A percentile compares a stretch with the other conserved stretches of the same genome.
These are phyloP conservation scores for Tolypocladium tropicale DNA, from an alignment of 2,329 filamentous ascomycete genomes.

Conservation along the genomic window DNA sequence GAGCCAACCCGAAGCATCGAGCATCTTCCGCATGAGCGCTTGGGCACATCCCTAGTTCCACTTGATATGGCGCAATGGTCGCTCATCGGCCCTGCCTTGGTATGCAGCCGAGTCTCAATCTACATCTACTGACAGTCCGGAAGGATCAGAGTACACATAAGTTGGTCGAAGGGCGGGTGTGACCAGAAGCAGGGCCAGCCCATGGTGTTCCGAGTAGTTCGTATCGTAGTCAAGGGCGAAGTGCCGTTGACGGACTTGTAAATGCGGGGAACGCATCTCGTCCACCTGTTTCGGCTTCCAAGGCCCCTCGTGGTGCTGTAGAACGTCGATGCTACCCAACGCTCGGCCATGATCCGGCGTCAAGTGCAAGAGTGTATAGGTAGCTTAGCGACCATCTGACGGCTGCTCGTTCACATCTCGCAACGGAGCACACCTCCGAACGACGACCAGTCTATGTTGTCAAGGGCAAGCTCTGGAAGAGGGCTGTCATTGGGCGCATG, in stretches of 20 bases:
- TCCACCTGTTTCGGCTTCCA: neutral
- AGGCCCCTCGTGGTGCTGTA: neutral
- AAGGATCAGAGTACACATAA: neutral
- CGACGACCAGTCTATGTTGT: neutral
- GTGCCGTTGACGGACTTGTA: neutral
- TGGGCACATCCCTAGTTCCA: neutral
- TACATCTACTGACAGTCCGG: neutral
- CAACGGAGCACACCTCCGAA: neutral
- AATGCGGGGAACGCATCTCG: neutral
- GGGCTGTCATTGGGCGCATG: neutral
- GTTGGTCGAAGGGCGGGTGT: neutral
- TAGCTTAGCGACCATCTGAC: neutral
- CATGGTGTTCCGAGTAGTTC: neutral
- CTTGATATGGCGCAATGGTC: neutral
- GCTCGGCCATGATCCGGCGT: neutral
- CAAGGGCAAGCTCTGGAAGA: neutral
- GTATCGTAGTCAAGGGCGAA: neutral
- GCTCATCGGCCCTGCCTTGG: neutral
- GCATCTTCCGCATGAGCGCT: neutral
- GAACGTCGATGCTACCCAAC: neutral
- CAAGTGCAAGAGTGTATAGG: neutral
- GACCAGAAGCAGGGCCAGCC: neutral
- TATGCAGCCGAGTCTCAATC: neutral
- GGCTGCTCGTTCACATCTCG: neutral
- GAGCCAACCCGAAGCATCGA: too few relatives aligned